phyloP scores from a whole-genome alignment of 176 grass and related monocot genomes.

The Zoysia pacifica region DNA sequence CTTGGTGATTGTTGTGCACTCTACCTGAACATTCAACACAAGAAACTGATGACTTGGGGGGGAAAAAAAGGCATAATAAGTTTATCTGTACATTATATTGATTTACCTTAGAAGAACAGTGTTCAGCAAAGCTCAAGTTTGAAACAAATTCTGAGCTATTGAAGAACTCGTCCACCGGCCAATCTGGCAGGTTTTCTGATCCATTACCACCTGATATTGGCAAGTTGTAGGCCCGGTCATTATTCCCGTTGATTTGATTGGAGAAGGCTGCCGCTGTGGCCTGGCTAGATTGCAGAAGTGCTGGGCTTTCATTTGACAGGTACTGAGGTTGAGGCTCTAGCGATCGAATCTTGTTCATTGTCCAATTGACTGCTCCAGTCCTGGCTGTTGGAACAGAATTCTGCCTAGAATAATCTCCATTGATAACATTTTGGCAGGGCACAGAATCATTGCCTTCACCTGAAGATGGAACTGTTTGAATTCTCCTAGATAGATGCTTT shows the following conservation, averaged over 20 bases:
- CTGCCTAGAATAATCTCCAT: slow-evolving; percentile 32
- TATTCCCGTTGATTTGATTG: slow-evolving; percentile 46
- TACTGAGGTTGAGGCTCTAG: slow-evolving; percentile 37
- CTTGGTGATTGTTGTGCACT: neutral
- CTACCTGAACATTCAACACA: neutral
- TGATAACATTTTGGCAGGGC: slow-evolving; percentile 35
- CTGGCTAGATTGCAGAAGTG: slow-evolving; percentile 39
- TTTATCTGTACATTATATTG: slow-evolving; percentile 9
- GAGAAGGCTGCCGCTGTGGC: slow-evolving; percentile 29
- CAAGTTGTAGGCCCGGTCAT: slow-evolving; percentile 37
- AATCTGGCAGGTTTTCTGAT: slow-evolving; percentile 46
- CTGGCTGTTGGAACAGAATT: slow-evolving; percentile 38
- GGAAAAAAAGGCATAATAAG: neutral
- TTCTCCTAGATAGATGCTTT: slow-evolving; percentile 38
- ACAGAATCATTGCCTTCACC: slow-evolving; percentile 38
- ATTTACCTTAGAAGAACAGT: slow-evolving; percentile 66
- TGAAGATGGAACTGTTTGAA: slow-evolving; percentile 23
- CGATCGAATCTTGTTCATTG: slow-evolving; percentile 20
- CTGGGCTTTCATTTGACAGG: slow-evolving; percentile 20
- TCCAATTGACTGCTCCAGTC: slow-evolving; percentile 30
- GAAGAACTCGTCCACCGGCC: slow-evolving; percentile 68
- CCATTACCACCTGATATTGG: slow-evolving; percentile 47
- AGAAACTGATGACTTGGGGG: neutral
- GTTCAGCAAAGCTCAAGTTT: slow-evolving; percentile 56
- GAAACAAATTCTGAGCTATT: slow-evolving; percentile 53